Conservation (phyloP, 2,329 filamentous ascomycete genomes). For the Pyricularia pennisetigena region DNA sequence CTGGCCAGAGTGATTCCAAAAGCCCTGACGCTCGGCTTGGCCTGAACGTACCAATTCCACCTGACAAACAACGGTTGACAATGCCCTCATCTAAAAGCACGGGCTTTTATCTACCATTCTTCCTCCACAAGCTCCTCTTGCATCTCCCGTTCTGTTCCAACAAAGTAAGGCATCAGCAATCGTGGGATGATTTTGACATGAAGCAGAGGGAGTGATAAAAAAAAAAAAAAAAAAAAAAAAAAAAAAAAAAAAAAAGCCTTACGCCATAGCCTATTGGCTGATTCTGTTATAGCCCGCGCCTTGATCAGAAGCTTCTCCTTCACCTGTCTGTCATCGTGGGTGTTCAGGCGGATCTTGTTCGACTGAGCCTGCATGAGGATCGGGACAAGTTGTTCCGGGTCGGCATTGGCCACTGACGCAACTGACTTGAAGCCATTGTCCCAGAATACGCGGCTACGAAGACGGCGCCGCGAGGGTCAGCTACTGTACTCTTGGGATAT, state of each 20-base stretch:
- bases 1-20: too few species aligned
- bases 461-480: background rate
- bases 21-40: too few species aligned
- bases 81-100: background rate
- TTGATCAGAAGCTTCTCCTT: conserved; percentile 55
- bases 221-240: too few species aligned
- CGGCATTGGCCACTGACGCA: conserved; percentile 57
- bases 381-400: conserved; percentile 57
- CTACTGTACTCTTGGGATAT: background rate
- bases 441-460: conserved; percentile 49
- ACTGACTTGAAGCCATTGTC: conserved; percentile 66
- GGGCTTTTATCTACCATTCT: background rate
- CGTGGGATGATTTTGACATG: background rate
- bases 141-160: conserved; percentile 11
- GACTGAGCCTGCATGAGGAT: conserved; percentile 67
- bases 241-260: too few species aligned
- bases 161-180: background rate
- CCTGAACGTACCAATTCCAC: too few species aligned
- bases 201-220: conserved; percentile 8
- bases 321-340: conserved; percentile 48
- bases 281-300: conserved; percentile 57
- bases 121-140: conserved; percentile 12
- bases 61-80: background rate
- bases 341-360: conserved; percentile 48
- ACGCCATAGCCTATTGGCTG: conserved; percentile 63